Percentiles rank a stretch among this genome's conserved stretches.
phyloP scores from a whole-genome alignment of 192 early-diverging fungal genomes.

The Phycomyces nitens region DNA sequence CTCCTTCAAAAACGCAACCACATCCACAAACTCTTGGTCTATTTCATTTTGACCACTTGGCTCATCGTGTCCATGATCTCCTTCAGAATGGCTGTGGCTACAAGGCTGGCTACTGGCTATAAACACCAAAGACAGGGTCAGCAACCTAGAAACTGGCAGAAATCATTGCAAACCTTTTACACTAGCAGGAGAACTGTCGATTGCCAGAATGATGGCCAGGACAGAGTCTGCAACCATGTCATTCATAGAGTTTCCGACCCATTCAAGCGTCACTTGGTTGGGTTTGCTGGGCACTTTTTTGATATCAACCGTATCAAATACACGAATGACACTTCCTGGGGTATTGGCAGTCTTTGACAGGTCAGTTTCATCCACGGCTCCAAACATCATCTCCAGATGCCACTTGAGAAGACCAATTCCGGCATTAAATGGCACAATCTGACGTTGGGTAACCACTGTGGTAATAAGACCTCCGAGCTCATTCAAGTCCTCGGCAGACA shows the following conservation, averaged over 20 bases:
- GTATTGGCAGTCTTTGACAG: slow-evolving; percentile 16
- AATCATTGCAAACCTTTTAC: slow-evolving; percentile 75
- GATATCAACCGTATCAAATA: slow-evolving; percentile 78
- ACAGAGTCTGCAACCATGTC: slow-evolving; percentile 97
- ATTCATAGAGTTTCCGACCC: slow-evolving; percentile 86
- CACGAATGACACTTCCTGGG: slow-evolving; percentile 39
- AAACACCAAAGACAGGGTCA: too few relatives aligned
- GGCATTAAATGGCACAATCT: slow-evolving; percentile 70
- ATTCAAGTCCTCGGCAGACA: slow-evolving; percentile 75
- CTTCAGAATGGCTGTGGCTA: slow-evolving; percentile 13
- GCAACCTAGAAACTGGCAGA: neutral
- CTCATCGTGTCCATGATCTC: slow-evolving; percentile 4
- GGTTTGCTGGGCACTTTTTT: slow-evolving; percentile 49
- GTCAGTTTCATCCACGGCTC: slow-evolving; percentile 52
- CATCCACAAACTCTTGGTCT: slow-evolving; percentile 24
- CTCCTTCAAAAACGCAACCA: slow-evolving; percentile 23
- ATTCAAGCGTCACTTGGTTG: slow-evolving; percentile 77
- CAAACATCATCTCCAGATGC: slow-evolving; percentile 96
- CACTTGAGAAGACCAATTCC: slow-evolving; percentile 77
- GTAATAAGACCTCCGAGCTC: slow-evolving; percentile 75
- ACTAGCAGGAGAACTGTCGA: slow-evolving; percentile 84
- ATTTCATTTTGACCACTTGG: neutral
- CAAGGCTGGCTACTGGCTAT: slow-evolving; percentile 26
- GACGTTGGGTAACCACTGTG: slow-evolving; percentile 75
- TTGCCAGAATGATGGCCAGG: slow-evolving; percentile 77